A percentile compares a stretch with the other conserved stretches of the same genome.
These are phyloP conservation scores for Irineochytrium annulatum DNA, from an alignment of 192 early-diverging fungal genomes.

Conservation along the genomic window DNA sequence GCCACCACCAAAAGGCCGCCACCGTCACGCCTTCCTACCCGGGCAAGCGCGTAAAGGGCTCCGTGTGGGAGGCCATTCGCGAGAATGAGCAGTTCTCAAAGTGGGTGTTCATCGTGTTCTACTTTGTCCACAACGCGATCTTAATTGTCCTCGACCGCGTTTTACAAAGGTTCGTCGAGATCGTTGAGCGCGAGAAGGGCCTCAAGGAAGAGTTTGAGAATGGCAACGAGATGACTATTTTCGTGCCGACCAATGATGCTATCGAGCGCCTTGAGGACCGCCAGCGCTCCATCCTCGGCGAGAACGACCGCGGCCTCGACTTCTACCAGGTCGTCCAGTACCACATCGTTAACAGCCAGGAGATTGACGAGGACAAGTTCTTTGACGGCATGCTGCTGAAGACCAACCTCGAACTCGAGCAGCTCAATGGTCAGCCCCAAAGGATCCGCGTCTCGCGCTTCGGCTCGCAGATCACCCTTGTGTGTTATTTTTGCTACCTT, in stretches of 20 bases:
- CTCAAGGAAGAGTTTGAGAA: slow-evolving; percentile 29
- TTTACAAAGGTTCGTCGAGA: slow-evolving; percentile 17
- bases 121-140: no score
- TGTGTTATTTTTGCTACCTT: slow-evolving; percentile 7
- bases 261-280: slow-evolving; percentile 10
- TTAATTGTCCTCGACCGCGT: no score
- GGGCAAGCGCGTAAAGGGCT: no score
- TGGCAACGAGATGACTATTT: slow-evolving; percentile 14
- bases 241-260: slow-evolving; percentile 23
- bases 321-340: slow-evolving; percentile 18
- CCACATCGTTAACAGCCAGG: slow-evolving; percentile 27
- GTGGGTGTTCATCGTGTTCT: no score
- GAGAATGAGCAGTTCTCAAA: no score
- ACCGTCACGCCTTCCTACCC: no score
- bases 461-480: slow-evolving; percentile 14
- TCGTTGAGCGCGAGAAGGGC: slow-evolving; percentile 18
- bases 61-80: no score
- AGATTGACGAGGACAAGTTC: slow-evolving; percentile 14
- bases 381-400: slow-evolving; percentile 20
- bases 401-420: slow-evolving; percentile 19
- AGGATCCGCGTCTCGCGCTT: slow-evolving; percentile 27
- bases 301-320: background rate
- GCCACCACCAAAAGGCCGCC: no score
- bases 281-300: background rate
- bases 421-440: slow-evolving; percentile 28